These are phyloP conservation scores for Fusarium longipes DNA, from an alignment of 2,329 filamentous ascomycete genomes.

Conservation along the genomic window DNA sequence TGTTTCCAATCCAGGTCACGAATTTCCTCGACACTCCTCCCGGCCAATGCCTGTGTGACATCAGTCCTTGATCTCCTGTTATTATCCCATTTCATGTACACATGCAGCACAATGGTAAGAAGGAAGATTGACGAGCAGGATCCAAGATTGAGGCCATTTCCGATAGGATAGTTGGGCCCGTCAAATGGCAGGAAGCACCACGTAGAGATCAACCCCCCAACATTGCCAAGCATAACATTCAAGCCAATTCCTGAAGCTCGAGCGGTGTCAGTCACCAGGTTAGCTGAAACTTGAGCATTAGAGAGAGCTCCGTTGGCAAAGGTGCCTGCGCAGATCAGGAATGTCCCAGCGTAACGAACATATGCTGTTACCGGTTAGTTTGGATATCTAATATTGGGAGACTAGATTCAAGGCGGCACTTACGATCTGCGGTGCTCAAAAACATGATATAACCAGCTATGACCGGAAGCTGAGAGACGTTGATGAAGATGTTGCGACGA, in stretches of 20 bases:
- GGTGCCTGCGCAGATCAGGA: constrained; percentile 53
- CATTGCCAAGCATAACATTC: constrained; percentile 44
- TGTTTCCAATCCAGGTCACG: constrained; percentile 26
- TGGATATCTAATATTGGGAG: too few relatives aligned
- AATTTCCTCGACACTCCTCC: constrained; percentile 15
- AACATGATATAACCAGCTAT: constrained; percentile 74
- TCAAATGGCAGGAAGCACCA: constrained; percentile 74
- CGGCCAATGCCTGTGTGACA: constrained; percentile 6
- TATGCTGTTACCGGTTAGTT: constrained; percentile 26
- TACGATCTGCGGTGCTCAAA: constrained; percentile 58
- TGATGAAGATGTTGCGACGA: constrained; percentile 66
- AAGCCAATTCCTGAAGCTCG: constrained; percentile 34
- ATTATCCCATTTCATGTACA: constrained; percentile 23
- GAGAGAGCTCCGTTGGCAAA: constrained; percentile 58
- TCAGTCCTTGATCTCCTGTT: constrained; percentile 5
- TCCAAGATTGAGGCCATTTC: constrained; percentile 65
- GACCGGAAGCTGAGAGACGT: constrained; percentile 63
- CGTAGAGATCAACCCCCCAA: constrained; percentile 73
- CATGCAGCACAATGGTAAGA: background rate
- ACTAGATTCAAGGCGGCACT: rapidly evolving
- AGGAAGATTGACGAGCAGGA: constrained; percentile 19
- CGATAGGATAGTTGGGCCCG: constrained; percentile 72
- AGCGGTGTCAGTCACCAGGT: constrained; percentile 31
- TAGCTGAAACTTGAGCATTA: constrained; percentile 28
- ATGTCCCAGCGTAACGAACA: constrained; percentile 71